These are phyloP conservation scores for Phialemonium atrogriseum DNA, from an alignment of 2,329 filamentous ascomycete genomes.

Conservation along the genomic window DNA sequence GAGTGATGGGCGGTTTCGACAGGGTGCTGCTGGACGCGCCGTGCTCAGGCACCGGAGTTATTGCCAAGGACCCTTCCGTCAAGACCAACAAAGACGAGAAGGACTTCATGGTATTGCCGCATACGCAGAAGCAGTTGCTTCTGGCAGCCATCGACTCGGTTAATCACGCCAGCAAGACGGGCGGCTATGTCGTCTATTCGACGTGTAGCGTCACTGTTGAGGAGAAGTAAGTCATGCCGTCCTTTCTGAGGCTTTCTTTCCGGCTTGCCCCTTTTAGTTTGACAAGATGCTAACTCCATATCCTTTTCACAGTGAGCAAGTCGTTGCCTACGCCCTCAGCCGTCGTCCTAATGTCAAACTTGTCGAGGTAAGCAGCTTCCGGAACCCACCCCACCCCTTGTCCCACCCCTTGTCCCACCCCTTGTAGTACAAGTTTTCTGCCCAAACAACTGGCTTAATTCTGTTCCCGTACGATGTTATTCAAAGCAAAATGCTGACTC, in stretches of 20 bases:
- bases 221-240: constrained; percentile 43
- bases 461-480: too few relatives aligned
- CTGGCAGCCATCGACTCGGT: constrained; percentile 92
- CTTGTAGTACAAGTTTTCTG: too few relatives aligned
- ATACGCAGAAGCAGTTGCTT: constrained; percentile 90
- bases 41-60: constrained; percentile 94
- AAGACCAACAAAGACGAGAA: constrained; percentile 98
- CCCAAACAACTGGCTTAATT: too few relatives aligned
- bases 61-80: constrained; percentile 90
- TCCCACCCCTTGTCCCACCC: too few relatives aligned
- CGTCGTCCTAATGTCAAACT: constrained; percentile 91
- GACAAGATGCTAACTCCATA: constrained; percentile 3
- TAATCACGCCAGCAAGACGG: constrained; percentile 83
- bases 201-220: constrained; percentile 93
- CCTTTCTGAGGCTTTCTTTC: too few relatives aligned
- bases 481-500: constrained; percentile 11
- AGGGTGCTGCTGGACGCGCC: constrained; percentile 89
- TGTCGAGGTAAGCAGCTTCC: constrained; percentile 47
- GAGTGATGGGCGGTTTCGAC: constrained; percentile 92
- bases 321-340: constrained; percentile 80
- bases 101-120: constrained; percentile 88
- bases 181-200: constrained; percentile 92
- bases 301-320: constrained; percentile 13
- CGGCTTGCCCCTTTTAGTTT: neutral
- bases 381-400: too few relatives aligned